A percentile compares a stretch with the other conserved stretches of the same genome.
phyloP scores from a whole-genome alignment of 495 filamentous ascomycete species.

The Tuber melanosporum region DNA sequence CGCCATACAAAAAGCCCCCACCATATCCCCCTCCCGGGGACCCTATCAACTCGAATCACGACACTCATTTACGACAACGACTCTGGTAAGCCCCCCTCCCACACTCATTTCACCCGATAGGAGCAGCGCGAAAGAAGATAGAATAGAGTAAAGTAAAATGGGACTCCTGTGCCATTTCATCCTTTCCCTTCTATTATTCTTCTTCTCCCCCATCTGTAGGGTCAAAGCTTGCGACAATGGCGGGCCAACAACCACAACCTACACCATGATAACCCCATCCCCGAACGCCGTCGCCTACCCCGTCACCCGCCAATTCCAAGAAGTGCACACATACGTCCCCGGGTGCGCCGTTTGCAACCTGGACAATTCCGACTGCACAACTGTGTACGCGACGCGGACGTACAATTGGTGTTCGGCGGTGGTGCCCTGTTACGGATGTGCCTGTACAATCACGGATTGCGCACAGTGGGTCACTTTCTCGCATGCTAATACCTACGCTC shows the following conservation, averaged over 20 bases:
- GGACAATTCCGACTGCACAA: conserved; percentile 24
- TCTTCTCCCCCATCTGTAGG: not conserved
- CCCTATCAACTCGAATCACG: not conserved
- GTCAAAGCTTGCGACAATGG: not conserved
- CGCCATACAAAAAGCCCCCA: not conserved
- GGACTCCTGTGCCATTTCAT: not conserved
- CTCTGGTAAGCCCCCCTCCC: not conserved
- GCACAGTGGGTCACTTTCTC: conserved; percentile 22
- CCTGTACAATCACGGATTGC: conserved; percentile 24
- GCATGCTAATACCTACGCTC: conserved; percentile 15
- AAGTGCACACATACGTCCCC: conserved; percentile 19
- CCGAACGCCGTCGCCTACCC: conserved; percentile 14
- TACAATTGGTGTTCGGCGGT: conserved; percentile 26
- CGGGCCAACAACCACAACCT: conserved; percentile 13
- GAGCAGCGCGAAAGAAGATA: not conserved
- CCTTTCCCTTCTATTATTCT: not conserved
- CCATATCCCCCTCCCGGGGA: not conserved
- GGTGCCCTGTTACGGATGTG: conserved; percentile 14
- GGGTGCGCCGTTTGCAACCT: conserved; percentile 29
- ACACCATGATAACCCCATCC: conserved; percentile 26
- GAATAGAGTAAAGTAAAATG: not conserved
- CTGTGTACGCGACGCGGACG: conserved; percentile 15
- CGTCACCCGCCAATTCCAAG: conserved; percentile 19
- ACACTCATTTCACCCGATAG: not conserved
- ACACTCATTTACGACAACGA: not conserved